These are phyloP conservation scores for Aristolochia californica DNA, from an alignment of 164 flowering plant genomes.

Conservation along the genomic window DNA sequence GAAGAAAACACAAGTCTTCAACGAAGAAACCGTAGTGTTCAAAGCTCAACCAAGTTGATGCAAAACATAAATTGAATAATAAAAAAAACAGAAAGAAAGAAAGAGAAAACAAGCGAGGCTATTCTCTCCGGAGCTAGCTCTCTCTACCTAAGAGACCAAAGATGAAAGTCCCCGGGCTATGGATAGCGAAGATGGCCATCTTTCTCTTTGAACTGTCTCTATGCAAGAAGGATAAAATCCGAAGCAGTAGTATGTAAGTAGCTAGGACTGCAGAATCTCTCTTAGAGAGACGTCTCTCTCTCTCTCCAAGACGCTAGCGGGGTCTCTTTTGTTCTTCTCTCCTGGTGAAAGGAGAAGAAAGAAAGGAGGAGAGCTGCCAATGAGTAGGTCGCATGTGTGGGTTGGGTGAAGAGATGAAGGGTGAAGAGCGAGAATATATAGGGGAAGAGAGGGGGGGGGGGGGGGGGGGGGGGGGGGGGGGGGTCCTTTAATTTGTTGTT, in stretches of 20 bases:
- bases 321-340: background rate
- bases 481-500: background rate
- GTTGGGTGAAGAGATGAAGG: constrained; percentile 1
- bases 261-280: background rate
- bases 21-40: background rate
- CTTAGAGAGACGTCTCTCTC: background rate
- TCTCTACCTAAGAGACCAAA: constrained; percentile 41
- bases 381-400: background rate
- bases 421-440: background rate
- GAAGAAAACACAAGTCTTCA: background rate
- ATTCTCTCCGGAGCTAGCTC: background rate
- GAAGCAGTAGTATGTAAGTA: background rate
- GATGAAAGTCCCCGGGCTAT: constrained; percentile 19
- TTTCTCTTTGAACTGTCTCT: background rate
- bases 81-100: background rate
- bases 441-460: background rate
- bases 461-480: background rate
- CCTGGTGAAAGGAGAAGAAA: background rate
- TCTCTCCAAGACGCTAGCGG: background rate
- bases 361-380: background rate
- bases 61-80: background rate
- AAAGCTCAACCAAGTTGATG: too few relatives aligned
- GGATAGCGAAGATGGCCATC: constrained; percentile 21
- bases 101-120: too few relatives aligned
- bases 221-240: background rate